phyloP scores from a whole-genome alignment of 768 basidiomycete genomes.

The Mrakia gelida region DNA sequence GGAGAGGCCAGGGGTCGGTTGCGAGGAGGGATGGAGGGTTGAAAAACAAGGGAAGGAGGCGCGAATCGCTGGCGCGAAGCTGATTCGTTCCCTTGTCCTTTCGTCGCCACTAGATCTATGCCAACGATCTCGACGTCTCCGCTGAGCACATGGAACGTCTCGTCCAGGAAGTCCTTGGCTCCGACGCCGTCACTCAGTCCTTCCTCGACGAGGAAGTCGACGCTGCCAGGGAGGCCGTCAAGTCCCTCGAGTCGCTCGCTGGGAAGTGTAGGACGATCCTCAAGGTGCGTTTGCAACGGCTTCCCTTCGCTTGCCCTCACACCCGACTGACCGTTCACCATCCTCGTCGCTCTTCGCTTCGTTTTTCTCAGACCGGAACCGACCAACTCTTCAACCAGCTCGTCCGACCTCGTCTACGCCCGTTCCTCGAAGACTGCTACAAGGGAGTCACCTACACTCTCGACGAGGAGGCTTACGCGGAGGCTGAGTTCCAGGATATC shows the following conservation, averaged over 20 bases:
- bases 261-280: conserved; percentile 65
- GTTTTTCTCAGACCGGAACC: conserved; percentile 76
- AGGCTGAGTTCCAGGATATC: conserved; percentile 77
- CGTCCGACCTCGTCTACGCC: conserved; percentile 77
- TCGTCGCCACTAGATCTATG: conserved; percentile 57
- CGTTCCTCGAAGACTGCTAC: conserved; percentile 78
- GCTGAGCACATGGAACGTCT: conserved; percentile 83
- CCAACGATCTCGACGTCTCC: conserved; percentile 94
- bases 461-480: conserved; percentile 79
- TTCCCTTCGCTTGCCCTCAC: no score
- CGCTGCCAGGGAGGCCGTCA: conserved; percentile 29
- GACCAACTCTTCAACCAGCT: conserved; percentile 96
- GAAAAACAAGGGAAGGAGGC: no score
- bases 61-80: no score
- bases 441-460: conserved; percentile 82
- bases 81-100: not conserved
- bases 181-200: conserved; percentile 48
- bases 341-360: no score
- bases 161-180: conserved; percentile 58
- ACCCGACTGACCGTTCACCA: no score
- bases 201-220: conserved; percentile 34
- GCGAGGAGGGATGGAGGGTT: no score
- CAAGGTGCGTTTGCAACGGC: conserved; percentile 66
- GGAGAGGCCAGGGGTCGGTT: no score
- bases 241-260: conserved; percentile 30